Base-by-base conservation (phyloP, 257 asterid species). In the Lavandula angustifolia region DNA sequence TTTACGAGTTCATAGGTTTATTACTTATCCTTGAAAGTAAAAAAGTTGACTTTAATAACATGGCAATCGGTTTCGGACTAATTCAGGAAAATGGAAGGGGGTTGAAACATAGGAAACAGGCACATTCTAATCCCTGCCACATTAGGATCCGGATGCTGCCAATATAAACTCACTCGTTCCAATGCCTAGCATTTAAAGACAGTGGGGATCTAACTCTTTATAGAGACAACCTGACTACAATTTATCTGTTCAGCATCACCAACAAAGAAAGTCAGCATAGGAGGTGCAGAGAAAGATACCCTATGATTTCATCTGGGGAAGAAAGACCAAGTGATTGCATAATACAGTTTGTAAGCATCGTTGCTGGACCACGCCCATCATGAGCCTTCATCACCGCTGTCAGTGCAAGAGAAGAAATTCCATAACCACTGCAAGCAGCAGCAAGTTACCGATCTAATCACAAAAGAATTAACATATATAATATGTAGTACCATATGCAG, bases 321-420 rank as follows among this genome's bases (percentile, higher is more conserved):
- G 95, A 74, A 74, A 92, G 98, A 75, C 68, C 66, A 54, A 92
- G 95, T n/a, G 85, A 78, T 60, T 77, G 77, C 55, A 92, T 76
- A 72, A 92, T 76, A 69, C 48, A 48, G 64, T 77, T 67, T 66
- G 98, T 84, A 54, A 92, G 94, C 84, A 75, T 78, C 41, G 98
- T 89, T 53, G 74, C 75, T 18, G 85, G 84, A 72, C 95, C 98
- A 78, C 98, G 98, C 56, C 98, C 98, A 79, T 92, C 98, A 76
- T 87, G 84, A 71, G 97, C 96, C 82, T 87, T 87, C 73, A 85
- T 64, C 68, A 89, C 88, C 35, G 98, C 97, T 7, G 90, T 82
- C 80, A 92, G 76, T 59, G 88, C 98, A 74, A 44, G 89, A 77
- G 98, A 92, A 72, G 97, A 96, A 72, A 92, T 92, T 64, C 97